phyloP scores from a whole-genome alignment of 139 green algal genomes.

The Nannochloris sp. region DNA sequence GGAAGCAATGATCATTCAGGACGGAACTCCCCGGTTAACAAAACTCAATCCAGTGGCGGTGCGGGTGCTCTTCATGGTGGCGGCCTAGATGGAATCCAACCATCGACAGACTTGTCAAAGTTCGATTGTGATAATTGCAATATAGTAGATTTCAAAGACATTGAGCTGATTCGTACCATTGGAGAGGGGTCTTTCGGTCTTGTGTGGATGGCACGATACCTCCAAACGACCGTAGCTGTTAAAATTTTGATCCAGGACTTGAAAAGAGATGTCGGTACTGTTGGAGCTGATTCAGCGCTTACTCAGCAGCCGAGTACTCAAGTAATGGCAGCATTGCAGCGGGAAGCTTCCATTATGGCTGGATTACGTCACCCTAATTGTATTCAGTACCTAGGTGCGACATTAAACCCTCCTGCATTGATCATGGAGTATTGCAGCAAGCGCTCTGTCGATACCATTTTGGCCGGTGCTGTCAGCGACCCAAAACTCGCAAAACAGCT shows the following conservation, averaged over 20 bases:
- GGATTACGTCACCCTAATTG: constrained; percentile 48
- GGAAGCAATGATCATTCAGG: neutral
- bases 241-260: constrained; percentile 11
- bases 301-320: neutral
- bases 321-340: neutral
- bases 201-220: constrained; percentile 24
- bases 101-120: constrained; percentile 17
- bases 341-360: constrained; percentile 42
- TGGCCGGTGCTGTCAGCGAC: constrained; percentile 8
- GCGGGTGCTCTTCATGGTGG: no score
- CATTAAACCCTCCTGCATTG: constrained; percentile 37
- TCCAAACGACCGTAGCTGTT: constrained; percentile 21
- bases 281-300: neutral
- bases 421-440: constrained; percentile 43
- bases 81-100: neutral
- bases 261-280: neutral
- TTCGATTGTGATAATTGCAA: constrained; percentile 1
- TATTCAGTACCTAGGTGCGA: constrained; percentile 45
- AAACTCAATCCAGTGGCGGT: neutral
- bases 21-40: neutral
- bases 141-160: constrained; percentile 17
- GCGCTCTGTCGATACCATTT: constrained; percentile 38
- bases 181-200: constrained; percentile 31
- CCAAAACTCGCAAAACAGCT: constrained; percentile 19
- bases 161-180: constrained; percentile 16